Percentiles rank a stretch among this genome's conserved stretches.
Conservation (phyloP, 1,284 basidiomycete genomes). For the Athelia sp. region DNA sequence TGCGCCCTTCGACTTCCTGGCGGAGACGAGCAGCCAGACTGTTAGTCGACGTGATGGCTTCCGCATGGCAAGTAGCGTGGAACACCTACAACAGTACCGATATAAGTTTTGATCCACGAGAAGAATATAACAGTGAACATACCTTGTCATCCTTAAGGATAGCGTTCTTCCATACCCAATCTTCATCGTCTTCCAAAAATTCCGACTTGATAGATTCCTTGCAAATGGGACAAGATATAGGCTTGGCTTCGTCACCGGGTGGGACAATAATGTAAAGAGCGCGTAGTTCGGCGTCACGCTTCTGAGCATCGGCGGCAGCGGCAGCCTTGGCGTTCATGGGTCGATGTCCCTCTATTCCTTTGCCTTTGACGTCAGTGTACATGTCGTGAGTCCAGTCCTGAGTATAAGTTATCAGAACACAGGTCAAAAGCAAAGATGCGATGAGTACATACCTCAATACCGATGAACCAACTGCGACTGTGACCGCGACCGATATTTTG, state of each 20-base stretch:
- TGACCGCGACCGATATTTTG: conserved; percentile 85
- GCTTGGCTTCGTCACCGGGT: conserved; percentile 76
- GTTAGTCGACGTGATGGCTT: conserved; percentile 59
- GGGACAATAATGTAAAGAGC: conserved; percentile 86
- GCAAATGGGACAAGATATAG: conserved; percentile 91
- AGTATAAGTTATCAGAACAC: conserved; percentile 9
- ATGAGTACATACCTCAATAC: conserved; percentile 69
- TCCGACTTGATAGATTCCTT: conserved; percentile 92
- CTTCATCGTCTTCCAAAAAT: conserved; percentile 95
- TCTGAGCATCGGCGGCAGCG: conserved; percentile 62
- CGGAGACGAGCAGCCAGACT: conserved; percentile 62
- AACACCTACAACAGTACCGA: conserved; percentile 51
- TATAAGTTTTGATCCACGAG: background rate
- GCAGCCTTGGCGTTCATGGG: conserved; percentile 50
- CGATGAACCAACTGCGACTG: conserved; percentile 88
- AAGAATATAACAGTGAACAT: conserved; percentile 26
- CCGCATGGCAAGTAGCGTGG: conserved; percentile 90
- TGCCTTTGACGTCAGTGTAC: conserved; percentile 55
- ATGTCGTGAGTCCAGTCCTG: conserved; percentile 85
- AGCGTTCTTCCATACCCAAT: conserved; percentile 98
- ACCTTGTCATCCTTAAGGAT: conserved; percentile 79
- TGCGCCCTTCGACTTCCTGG: conserved; percentile 50
- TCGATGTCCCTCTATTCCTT: conserved; percentile 49
- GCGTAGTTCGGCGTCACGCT: conserved; percentile 70
- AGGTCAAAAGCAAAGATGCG: conserved; percentile 1